phyloP scores from a whole-genome alignment of 768 basidiomycete species.

The Scleroderma bovista region DNA sequence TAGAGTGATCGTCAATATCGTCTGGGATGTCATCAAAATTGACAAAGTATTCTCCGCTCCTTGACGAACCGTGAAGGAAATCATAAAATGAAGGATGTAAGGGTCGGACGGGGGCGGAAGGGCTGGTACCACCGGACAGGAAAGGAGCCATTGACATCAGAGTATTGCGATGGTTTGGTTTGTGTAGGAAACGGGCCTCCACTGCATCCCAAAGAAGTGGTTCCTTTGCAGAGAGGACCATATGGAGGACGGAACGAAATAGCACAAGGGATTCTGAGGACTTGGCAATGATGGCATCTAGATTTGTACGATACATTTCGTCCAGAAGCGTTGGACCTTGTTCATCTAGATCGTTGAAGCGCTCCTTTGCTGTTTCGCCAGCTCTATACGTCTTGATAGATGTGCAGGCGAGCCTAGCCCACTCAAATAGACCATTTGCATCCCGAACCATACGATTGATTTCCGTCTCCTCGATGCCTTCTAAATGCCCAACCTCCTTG shows the following conservation, averaged over 20 bases:
- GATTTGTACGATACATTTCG: not conserved
- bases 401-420: not conserved
- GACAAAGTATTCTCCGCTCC: slow-evolving; percentile 9
- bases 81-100: slow-evolving; percentile 26
- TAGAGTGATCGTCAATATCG: slow-evolving; percentile 30
- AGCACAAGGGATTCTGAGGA: not conserved
- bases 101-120: slow-evolving; percentile 4
- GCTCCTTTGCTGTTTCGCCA: not conserved
- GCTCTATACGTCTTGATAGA: not conserved
- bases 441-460: not conserved
- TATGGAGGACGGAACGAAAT: not conserved
- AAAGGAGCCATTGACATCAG: not conserved
- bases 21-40: slow-evolving; percentile 44
- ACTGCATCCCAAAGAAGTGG: not conserved
- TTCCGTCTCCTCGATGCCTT: not conserved
- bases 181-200: not conserved
- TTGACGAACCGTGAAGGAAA: slow-evolving; percentile 12
- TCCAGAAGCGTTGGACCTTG: not conserved
- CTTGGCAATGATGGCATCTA: not conserved
- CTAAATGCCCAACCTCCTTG: not conserved
- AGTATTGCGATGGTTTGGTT: not conserved
- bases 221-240: not conserved
- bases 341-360: not conserved
- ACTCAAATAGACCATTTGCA: not conserved
- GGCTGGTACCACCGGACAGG: not conserved